These are phyloP conservation scores for Russula vinacea DNA, from an alignment of 768 basidiomycete species.

Conservation along the genomic window DNA sequence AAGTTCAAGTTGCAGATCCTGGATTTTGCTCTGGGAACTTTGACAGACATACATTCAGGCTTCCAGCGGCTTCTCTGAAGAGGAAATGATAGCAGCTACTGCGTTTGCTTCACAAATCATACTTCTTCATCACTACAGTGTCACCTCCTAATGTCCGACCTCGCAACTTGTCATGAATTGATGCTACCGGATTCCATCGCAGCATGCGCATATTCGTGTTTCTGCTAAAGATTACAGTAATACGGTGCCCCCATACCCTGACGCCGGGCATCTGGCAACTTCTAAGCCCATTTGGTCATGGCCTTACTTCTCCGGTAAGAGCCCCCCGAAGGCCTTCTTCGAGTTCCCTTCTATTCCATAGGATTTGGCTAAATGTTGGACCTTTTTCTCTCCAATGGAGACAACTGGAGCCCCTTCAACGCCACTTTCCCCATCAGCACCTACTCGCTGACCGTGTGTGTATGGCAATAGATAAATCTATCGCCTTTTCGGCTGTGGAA, in stretches of 20 bases:
- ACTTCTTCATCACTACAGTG: too few relatives aligned
- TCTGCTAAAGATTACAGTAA: too few relatives aligned
- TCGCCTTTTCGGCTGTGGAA: constrained; percentile 40
- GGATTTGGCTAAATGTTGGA: background rate
- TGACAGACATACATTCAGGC: too few relatives aligned
- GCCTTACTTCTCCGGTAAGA: background rate
- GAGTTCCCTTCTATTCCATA: too few relatives aligned
- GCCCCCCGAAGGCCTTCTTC: too few relatives aligned
- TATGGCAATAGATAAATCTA: constrained; percentile 59
- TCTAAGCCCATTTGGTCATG: background rate
- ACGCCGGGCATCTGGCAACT: background rate
- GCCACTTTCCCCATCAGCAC: constrained; percentile 47
- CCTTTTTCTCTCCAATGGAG: background rate
- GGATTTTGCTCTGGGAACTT: too few relatives aligned
- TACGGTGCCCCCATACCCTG: background rate
- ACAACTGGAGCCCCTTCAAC: background rate
- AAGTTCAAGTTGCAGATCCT: too few relatives aligned
- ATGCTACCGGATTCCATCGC: background rate
- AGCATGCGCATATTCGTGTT: background rate
- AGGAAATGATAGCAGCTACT: too few relatives aligned
- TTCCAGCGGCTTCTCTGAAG: too few relatives aligned
- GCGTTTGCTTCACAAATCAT: too few relatives aligned
- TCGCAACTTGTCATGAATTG: background rate
- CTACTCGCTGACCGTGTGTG: constrained; percentile 42
- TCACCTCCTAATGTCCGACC: too few relatives aligned